Percentiles rank a stretch among this genome's conserved stretches.
Conservation (phyloP, 768 basidiomycete genomes). For the Suillus alpinus region DNA sequence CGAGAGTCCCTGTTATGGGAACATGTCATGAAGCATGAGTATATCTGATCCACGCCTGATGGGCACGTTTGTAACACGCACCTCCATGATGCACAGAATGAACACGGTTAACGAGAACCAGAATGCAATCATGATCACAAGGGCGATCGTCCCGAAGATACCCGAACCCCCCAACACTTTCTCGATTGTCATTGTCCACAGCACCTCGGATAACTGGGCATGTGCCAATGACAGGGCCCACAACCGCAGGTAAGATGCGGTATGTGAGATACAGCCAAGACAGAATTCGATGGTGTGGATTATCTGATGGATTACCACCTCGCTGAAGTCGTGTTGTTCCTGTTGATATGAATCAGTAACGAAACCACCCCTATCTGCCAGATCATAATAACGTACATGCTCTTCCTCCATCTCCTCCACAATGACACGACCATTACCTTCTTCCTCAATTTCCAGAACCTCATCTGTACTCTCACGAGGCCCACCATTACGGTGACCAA, state of each 20-base stretch:
- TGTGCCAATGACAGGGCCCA: slow-evolving; percentile 99
- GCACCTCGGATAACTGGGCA: slow-evolving; percentile 92
- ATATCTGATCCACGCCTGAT: slow-evolving; percentile 9
- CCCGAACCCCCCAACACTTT: slow-evolving; percentile 58
- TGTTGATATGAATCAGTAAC: slow-evolving; percentile 26
- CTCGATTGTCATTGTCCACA: slow-evolving; percentile 86
- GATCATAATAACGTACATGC: slow-evolving; percentile 51
- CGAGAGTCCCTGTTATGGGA: slow-evolving; percentile 67
- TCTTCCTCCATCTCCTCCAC: slow-evolving; percentile 69
- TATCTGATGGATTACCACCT: slow-evolving; percentile 93
- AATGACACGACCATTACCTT: slow-evolving; percentile 71
- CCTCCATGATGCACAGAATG: slow-evolving; percentile 95
- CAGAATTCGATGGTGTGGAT: slow-evolving; percentile 99
- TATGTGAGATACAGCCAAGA: slow-evolving; percentile 97
- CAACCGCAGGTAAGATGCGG: slow-evolving; percentile 87
- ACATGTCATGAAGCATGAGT: slow-evolving; percentile 1
- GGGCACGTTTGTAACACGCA: slow-evolving; percentile 37
- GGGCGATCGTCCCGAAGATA: slow-evolving; percentile 54
- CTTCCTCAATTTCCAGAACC: slow-evolving; percentile 73
- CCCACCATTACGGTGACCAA: slow-evolving; percentile 55
- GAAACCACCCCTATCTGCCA: slow-evolving; percentile 6
- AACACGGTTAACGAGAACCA: slow-evolving; percentile 81
- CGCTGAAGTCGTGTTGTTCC: slow-evolving; percentile 90
- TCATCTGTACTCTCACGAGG: slow-evolving; percentile 56
- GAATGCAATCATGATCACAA: slow-evolving; percentile 51